These are phyloP conservation scores for Tetrapisispora fleetii DNA, from an alignment of 805 yeast genomes.

Conservation along the genomic window DNA sequence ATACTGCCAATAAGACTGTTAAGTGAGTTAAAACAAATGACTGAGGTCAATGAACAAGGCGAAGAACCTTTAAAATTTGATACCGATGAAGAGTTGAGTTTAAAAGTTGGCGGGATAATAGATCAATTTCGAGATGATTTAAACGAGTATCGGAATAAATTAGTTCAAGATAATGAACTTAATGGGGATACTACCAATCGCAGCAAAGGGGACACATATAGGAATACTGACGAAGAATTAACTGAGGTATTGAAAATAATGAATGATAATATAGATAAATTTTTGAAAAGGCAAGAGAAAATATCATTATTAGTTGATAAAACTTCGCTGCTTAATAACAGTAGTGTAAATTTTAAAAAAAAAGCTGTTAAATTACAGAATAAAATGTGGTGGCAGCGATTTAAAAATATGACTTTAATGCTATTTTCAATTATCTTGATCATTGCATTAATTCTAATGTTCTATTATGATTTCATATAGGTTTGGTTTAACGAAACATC, in stretches of 20 bases:
- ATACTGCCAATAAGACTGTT: slow-evolving; percentile 26
- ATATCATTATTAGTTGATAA: slow-evolving; percentile 65
- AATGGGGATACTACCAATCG: slow-evolving; percentile 3
- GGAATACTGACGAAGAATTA: slow-evolving; percentile 22
- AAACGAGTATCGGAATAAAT: slow-evolving; percentile 14
- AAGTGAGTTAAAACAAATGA: slow-evolving; percentile 21
- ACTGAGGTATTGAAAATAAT: slow-evolving; percentile 27
- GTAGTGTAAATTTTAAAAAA: slow-evolving; percentile 60
- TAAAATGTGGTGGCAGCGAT: slow-evolving; percentile 60
- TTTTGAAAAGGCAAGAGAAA: slow-evolving; percentile 70
- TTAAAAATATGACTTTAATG: slow-evolving; percentile 26
- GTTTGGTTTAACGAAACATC: neutral
- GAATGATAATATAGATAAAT: slow-evolving; percentile 32
- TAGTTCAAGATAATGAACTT: neutral
- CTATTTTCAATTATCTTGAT: slow-evolving; percentile 16
- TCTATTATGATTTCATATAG: slow-evolving; percentile 1
- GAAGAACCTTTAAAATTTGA: slow-evolving; percentile 6
- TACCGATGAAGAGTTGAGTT: slow-evolving; percentile 16
- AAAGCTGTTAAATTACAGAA: slow-evolving; percentile 54
- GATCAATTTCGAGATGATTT: slow-evolving; percentile 26
- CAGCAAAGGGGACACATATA: neutral
- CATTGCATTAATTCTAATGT: slow-evolving; percentile 7
- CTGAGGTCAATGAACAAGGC: slow-evolving; percentile 3
- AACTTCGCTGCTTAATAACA: slow-evolving; percentile 60
- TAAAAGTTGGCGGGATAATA: slow-evolving; percentile 19